phyloP scores from a whole-genome alignment of 257 asterid species.

The Agastache rugosa region DNA sequence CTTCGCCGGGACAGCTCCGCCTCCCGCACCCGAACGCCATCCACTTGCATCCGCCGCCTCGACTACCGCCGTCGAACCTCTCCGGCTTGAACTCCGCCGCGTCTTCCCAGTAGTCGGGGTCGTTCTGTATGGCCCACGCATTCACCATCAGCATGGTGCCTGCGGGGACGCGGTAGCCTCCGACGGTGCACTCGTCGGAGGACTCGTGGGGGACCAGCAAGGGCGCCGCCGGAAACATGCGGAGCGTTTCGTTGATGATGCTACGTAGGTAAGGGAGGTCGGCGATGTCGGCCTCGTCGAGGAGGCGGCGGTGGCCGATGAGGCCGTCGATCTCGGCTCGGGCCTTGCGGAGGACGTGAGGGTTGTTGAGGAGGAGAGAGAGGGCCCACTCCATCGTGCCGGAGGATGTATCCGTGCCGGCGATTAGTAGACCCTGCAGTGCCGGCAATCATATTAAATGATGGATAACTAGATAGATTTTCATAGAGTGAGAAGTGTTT shows the following conservation, averaged over 20 bases:
- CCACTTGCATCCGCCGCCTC: constrained; percentile 42
- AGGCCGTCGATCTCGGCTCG: constrained; percentile 53
- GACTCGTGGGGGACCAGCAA: constrained; percentile 67
- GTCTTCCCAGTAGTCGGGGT: constrained; percentile 57
- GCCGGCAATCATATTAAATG: too few species aligned
- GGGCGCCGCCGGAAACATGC: constrained; percentile 69
- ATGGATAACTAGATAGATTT: too few species aligned
- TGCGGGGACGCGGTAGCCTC: constrained; percentile 56
- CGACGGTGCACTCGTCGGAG: constrained; percentile 46
- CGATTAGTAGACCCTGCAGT: constrained; percentile 52
- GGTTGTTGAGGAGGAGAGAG: constrained; percentile 60
- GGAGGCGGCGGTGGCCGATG: constrained; percentile 46
- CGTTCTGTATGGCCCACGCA: constrained; percentile 67
- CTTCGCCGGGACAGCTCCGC: constrained; percentile 75
- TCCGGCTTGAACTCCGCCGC: constrained; percentile 61
- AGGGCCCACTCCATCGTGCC: constrained; percentile 76
- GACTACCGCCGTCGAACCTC: constrained; percentile 51
- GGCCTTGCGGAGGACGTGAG: constrained; percentile 53
- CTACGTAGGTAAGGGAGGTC: constrained; percentile 56
- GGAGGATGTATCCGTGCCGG: constrained; percentile 69
- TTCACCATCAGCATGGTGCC: constrained; percentile 67
- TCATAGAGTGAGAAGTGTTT: too few species aligned
- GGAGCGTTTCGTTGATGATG: constrained; percentile 56
- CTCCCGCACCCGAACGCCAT: constrained; percentile 70
- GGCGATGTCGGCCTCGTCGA: constrained; percentile 52